Evolutionary conservation across 495 filamentous ascomycete genomes (phyloP), one percentile per base, ranked within the genome.

Genomic region (Hypoxylon cercidicola): DNA sequence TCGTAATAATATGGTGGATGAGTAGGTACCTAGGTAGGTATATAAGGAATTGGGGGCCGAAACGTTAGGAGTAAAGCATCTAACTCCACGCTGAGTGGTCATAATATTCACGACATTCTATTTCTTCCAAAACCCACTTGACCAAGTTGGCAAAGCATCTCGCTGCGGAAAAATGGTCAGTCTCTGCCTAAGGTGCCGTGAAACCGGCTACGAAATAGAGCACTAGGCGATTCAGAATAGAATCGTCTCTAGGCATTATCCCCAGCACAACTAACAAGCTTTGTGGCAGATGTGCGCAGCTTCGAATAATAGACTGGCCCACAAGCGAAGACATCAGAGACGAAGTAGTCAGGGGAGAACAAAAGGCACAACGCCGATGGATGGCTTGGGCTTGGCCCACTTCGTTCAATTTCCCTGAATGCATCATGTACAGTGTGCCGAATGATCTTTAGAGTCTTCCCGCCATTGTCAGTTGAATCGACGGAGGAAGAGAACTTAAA

Each of bases 11-110:
- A n/a, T n/a, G n/a, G n/a, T n/a, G n/a, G n/a, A n/a, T n/a, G n/a
- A n/a, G n/a, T n/a, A n/a, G n/a, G n/a, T n/a, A n/a, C n/a, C n/a
- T n/a, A n/a, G n/a, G n/a, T n/a, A n/a, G n/a, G n/a, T n/a, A n/a
- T n/a, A n/a, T n/a, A n/a, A n/a, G n/a, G 74, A 41, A 78, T 85
- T 45, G 70, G 68, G 11, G 82, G 82, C 8, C 69, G 73, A 43
- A 84, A 84, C 69, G 79, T 85, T 11, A 10, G 10, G 30, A 32
- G 8, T 11, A 32, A 11, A 32, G 30, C 30, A 11, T 32, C 30
- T 32, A 2, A 10, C 30, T 32, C 10, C 30, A 4, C 7, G 30
- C 10, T 9, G 30, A 4, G 1, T 4, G 23, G 23, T 25, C 30
- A 7, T 32, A 7, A 2, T 32, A 32, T 32, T 32, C 10, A 32